A percentile compares a stretch with the other conserved stretches of the same genome.
Evolutionary conservation across 768 basidiomycete species (phyloP).

Genomic region (Psilocybe cyanescens): DNA sequence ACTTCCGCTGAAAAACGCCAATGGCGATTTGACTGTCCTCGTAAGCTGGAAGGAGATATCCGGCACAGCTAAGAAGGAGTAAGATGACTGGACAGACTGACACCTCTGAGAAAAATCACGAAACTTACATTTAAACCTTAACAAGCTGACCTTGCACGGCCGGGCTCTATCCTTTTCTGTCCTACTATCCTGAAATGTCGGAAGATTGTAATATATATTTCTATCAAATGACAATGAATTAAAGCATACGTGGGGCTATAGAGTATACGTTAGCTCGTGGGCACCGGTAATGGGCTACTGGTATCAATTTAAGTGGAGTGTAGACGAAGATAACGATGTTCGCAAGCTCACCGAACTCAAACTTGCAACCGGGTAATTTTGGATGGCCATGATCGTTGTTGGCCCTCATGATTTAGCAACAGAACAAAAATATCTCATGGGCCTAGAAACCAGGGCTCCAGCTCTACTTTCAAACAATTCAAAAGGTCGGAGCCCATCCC

Average conservation of each 20-base stretch:
- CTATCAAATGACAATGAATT: background rate
- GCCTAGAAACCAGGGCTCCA: slow-evolving; percentile 4
- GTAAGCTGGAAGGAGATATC: slow-evolving; percentile 1
- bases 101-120: background rate
- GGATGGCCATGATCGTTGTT: background rate
- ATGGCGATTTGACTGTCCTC: background rate
- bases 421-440: background rate
- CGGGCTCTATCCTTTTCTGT: background rate
- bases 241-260: background rate
- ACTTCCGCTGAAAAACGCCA: background rate
- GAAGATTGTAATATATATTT: background rate
- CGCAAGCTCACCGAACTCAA: background rate
- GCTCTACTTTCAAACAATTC: background rate
- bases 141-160: background rate
- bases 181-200: background rate
- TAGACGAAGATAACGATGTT: background rate
- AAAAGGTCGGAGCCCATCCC: background rate
- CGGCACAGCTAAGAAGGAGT: background rate
- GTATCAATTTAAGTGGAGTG: background rate
- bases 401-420: background rate
- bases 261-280: background rate
- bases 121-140: background rate
- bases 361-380: background rate
- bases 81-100: background rate
- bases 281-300: background rate